A percentile compares a stretch with the other conserved stretches of the same genome.
These are phyloP conservation scores for Hyphopichia pseudoburtonii DNA, from an alignment of 1,139 yeast species.

Conservation along the genomic window DNA sequence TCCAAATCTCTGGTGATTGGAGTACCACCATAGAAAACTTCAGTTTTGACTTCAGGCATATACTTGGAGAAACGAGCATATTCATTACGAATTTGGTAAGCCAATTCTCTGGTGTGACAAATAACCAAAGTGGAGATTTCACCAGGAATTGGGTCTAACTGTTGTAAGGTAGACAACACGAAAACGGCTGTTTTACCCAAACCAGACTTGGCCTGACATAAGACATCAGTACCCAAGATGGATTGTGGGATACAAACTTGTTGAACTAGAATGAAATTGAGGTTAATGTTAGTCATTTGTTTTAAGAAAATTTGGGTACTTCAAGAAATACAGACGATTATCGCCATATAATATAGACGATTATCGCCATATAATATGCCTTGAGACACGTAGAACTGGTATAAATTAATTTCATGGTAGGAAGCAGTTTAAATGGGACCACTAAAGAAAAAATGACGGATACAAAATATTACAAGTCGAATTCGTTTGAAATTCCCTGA, in stretches of 20 bases:
- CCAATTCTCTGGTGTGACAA: conserved; percentile 98
- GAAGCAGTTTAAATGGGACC: too few relatives aligned
- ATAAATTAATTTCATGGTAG: too few relatives aligned
- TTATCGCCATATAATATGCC: too few relatives aligned
- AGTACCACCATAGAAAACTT: conserved; percentile 96
- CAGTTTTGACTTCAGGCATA: conserved; percentile 96
- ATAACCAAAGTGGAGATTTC: conserved; percentile 92
- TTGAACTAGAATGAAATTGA: conserved; percentile 64
- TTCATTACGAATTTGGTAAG: conserved; percentile 97
- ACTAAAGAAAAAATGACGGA: too few relatives aligned
- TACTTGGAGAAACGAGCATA: conserved; percentile 97
- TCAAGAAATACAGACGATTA: too few relatives aligned
- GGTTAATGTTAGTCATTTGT: conserved; percentile 9
- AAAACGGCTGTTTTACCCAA: conserved; percentile 98
- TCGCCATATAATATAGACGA: too few relatives aligned
- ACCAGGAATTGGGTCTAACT: conserved; percentile 96
- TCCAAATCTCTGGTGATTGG: conserved; percentile 86
- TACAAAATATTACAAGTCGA: too few relatives aligned
- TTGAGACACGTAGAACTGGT: too few relatives aligned
- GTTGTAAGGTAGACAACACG: conserved; percentile 93
- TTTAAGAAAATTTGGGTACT: too few relatives aligned
- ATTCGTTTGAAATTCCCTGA: too few relatives aligned
- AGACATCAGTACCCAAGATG: conserved; percentile 94
- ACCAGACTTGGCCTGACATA: conserved; percentile 99
- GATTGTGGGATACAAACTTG: conserved; percentile 99